A percentile compares a stretch with the other conserved stretches of the same genome.
Evolutionary conservation across 2,329 filamentous ascomycete species (phyloP).

Genomic region (Neopestalotiopsis clavispora): DNA sequence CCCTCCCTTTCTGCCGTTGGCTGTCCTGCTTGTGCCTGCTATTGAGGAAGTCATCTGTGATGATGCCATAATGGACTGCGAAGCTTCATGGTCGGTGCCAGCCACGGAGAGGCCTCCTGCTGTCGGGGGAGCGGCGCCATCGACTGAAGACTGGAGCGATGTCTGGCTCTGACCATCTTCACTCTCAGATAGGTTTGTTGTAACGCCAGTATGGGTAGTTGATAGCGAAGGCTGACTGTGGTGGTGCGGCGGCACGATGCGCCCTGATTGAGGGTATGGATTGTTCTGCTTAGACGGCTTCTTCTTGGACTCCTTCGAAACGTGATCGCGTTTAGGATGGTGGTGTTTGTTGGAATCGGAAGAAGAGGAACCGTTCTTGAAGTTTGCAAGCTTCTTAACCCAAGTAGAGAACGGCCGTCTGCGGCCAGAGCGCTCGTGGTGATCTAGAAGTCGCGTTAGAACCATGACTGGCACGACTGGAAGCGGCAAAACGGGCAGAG

Average conservation of each 20-base stretch:
- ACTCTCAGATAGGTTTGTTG: conserved; percentile 51
- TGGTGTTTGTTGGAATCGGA: conserved; percentile 50
- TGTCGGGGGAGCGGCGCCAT: conserved; percentile 61
- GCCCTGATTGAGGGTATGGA: conserved; percentile 86
- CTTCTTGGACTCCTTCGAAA: conserved; percentile 58
- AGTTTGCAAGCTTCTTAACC: conserved; percentile 91
- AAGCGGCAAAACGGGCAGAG: background rate
- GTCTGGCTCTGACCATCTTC: conserved; percentile 57
- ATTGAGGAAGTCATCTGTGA: conserved; percentile 72
- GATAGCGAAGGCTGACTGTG: conserved; percentile 60
- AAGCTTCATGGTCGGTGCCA: conserved; percentile 78
- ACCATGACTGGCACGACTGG: conserved; percentile 2
- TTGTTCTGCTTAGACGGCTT: conserved; percentile 75
- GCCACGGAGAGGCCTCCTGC: conserved; percentile 75
- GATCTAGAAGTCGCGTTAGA: conserved; percentile 52
- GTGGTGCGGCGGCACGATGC: conserved; percentile 44
- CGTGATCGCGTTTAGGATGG: conserved; percentile 44
- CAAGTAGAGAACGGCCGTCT: conserved; percentile 88
- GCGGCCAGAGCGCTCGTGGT: conserved; percentile 62
- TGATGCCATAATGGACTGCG: conserved; percentile 74
- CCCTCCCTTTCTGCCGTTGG: conserved; percentile 71
- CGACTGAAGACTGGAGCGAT: conserved; percentile 65
- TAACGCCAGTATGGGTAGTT: conserved; percentile 56
- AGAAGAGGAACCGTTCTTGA: conserved; percentile 73
- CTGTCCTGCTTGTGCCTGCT: conserved; percentile 76